A percentile compares a stretch with the other conserved stretches of the same genome.
These are phyloP conservation scores for Epichloe coenophiala DNA, from an alignment of 2,329 filamentous ascomycete genomes.

Conservation along the genomic window DNA sequence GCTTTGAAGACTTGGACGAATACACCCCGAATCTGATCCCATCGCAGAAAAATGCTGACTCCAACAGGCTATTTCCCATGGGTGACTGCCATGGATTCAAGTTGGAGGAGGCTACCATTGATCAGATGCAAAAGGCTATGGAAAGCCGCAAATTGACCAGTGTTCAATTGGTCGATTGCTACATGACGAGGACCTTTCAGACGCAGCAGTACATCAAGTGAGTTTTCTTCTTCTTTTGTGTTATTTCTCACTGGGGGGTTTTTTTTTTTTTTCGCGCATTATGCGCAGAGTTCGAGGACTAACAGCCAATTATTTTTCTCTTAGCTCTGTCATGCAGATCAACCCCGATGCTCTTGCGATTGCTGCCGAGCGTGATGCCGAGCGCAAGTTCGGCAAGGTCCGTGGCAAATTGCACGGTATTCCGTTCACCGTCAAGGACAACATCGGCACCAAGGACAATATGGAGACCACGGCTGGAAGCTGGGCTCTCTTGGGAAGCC, in stretches of 20 bases:
- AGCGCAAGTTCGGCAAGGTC: constrained; percentile 40
- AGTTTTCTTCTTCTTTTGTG: constrained; percentile 6
- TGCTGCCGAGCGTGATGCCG: constrained; percentile 44
- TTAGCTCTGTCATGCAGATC: constrained; percentile 45
- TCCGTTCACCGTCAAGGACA: constrained; percentile 63
- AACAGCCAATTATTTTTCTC: too few species aligned
- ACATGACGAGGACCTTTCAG: constrained; percentile 46
- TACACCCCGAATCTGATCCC: constrained; percentile 20
- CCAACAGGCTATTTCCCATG: constrained; percentile 44
- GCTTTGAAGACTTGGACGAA: constrained; percentile 8
- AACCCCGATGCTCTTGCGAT: constrained; percentile 56
- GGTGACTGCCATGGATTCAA: constrained; percentile 42
- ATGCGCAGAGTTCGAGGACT: too few species aligned
- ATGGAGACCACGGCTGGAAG: constrained; percentile 64
- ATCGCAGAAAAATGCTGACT: constrained; percentile 21
- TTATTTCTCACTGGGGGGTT: neutral
- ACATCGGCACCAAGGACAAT: constrained; percentile 53
- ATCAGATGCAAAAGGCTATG: constrained; percentile 50
- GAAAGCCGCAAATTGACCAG: constrained; percentile 39
- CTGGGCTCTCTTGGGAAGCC: constrained; percentile 50
- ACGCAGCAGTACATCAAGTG: constrained; percentile 52
- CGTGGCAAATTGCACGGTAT: constrained; percentile 62
- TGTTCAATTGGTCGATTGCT: constrained; percentile 47
- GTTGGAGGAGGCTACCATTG: constrained; percentile 57
- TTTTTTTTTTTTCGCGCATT: too few species aligned